phyloP scores from a whole-genome alignment of 1,139 yeast genomes.

The Pichia sp. region DNA sequence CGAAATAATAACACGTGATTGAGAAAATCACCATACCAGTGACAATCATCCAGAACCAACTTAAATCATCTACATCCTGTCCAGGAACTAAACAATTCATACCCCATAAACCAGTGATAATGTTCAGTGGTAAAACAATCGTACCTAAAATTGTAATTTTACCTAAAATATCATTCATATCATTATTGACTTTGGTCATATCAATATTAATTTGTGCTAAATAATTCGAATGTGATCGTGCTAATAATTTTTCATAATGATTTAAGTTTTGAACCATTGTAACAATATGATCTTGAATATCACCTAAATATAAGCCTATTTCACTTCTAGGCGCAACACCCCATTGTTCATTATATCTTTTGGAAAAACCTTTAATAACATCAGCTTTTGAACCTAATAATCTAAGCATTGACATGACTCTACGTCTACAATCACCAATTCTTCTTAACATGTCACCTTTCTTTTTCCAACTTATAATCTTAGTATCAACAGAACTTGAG shows the following conservation, averaged over 20 bases:
- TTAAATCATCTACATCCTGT: constrained; percentile 59
- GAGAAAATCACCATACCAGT: constrained; percentile 41
- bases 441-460: constrained; percentile 93
- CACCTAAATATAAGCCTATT: constrained; percentile 86
- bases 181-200: constrained; percentile 96
- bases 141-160: constrained; percentile 93
- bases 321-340: constrained; percentile 68
- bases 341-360: constrained; percentile 81
- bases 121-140: constrained; percentile 87
- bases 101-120: constrained; percentile 96
- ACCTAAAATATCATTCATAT: constrained; percentile 92
- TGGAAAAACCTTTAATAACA: constrained; percentile 90
- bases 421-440: constrained; percentile 90
- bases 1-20: constrained; percentile 38
- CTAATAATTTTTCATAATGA: constrained; percentile 88
- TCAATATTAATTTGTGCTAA: constrained; percentile 95
- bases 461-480: constrained; percentile 74
- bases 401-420: constrained; percentile 86
- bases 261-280: constrained; percentile 94
- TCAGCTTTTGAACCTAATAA: constrained; percentile 90
- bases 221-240: constrained; percentile 90
- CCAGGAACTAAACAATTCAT: constrained; percentile 98
- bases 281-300: constrained; percentile 89
- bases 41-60: constrained; percentile 68
- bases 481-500: constrained; percentile 40